Conservation (phyloP, 1,284 basidiomycete genomes). For the Ustilago cynodontis region DNA sequence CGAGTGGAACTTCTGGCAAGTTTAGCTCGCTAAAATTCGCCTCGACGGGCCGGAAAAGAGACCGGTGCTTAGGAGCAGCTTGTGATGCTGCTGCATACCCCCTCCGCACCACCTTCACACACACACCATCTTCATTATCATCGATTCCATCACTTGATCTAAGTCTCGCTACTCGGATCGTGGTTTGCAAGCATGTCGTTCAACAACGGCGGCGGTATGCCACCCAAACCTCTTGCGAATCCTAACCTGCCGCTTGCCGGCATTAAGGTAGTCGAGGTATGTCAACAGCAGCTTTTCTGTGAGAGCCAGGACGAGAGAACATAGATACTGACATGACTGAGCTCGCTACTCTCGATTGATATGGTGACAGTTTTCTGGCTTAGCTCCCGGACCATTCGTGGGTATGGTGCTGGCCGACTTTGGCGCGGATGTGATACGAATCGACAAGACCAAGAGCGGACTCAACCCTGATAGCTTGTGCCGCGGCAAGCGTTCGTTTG, state of each 20-base stretch:
- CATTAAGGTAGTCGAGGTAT: slow-evolving; percentile 45
- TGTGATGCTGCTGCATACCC: slow-evolving; percentile 1
- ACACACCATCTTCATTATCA: not conserved
- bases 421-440: slow-evolving; percentile 81
- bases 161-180: not conserved
- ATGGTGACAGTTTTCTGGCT: slow-evolving; percentile 79
- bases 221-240: slow-evolving; percentile 26
- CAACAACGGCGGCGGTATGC: slow-evolving; percentile 19
- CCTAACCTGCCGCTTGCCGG: slow-evolving; percentile 39
- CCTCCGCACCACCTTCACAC: not conserved
- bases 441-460: slow-evolving; percentile 75
- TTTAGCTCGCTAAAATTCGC: slow-evolving; percentile 34
- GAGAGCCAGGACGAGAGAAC: not conserved
- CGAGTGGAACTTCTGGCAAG: slow-evolving; percentile 7
- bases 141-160: slow-evolving; percentile 7
- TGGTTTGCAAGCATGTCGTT: slow-evolving; percentile 17
- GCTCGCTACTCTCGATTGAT: not conserved
- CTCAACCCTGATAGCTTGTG: slow-evolving; percentile 72
- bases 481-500: slow-evolving; percentile 80
- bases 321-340: not conserved
- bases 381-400: slow-evolving; percentile 84
- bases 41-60: slow-evolving; percentile 14
- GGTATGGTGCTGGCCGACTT: slow-evolving; percentile 82
- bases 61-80: slow-evolving; percentile 5
- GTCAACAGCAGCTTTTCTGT: not conserved